Percentiles rank a stretch among this genome's conserved stretches.
These are phyloP conservation scores for Pterocarpus macrocarpus DNA, from an alignment of 306 rosid genomes.

Conservation along the genomic window DNA sequence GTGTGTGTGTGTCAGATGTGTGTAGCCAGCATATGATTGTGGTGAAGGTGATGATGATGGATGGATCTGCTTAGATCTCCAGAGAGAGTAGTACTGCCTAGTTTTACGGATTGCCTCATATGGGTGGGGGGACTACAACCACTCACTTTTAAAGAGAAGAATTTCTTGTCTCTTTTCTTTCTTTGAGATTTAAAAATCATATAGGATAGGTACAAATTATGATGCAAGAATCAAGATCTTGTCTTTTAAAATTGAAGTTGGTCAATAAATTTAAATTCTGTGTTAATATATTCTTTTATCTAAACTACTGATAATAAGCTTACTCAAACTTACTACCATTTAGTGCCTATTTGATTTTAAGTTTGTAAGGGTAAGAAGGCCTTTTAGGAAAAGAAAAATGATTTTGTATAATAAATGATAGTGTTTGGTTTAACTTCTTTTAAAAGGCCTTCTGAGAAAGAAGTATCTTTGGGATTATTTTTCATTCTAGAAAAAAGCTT, in stretches of 20 bases:
- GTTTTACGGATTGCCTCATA: slow-evolving; percentile 41
- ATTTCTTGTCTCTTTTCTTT: slow-evolving; percentile 17
- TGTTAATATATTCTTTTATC: too few relatives aligned
- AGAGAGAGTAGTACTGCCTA: background rate
- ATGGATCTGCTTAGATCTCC: slow-evolving; percentile 31
- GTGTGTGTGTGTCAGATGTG: slow-evolving; percentile 43
- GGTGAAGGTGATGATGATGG: slow-evolving; percentile 1
- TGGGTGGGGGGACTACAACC: slow-evolving; percentile 39
- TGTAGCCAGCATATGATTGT: slow-evolving; percentile 42
- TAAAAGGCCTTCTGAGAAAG: too few relatives aligned
- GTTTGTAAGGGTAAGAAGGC: too few relatives aligned
- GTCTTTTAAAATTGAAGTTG: background rate
- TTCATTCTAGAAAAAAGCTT: too few relatives aligned
- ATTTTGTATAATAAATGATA: too few relatives aligned
- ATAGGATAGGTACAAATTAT: background rate
- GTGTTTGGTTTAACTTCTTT: too few relatives aligned
- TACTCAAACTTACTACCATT: too few relatives aligned
- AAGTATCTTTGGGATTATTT: too few relatives aligned
- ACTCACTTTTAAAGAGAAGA: slow-evolving; percentile 30
- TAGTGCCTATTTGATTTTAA: too few relatives aligned
- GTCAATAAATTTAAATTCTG: too few relatives aligned
- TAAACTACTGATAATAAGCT: too few relatives aligned
- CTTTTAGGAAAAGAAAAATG: too few relatives aligned
- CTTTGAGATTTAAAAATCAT: background rate
- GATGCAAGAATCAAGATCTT: background rate